These are phyloP conservation scores for Acarospora socialis DNA, from an alignment of 2,329 filamentous ascomycete genomes.

Conservation along the genomic window DNA sequence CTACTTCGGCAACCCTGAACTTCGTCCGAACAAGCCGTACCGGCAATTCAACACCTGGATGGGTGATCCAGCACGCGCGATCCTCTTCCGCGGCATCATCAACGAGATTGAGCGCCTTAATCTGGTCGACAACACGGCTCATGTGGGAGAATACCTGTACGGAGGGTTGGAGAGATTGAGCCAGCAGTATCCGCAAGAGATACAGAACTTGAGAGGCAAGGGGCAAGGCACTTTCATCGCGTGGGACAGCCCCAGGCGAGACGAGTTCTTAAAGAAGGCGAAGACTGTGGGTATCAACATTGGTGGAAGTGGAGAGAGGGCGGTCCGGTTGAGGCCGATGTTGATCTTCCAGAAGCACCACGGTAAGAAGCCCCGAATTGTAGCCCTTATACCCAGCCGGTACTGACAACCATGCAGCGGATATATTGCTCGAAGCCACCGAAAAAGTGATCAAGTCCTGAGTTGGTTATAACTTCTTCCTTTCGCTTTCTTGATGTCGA, in stretches of 20 bases:
- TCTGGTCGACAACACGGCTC: constrained; percentile 66
- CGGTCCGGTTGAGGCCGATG: constrained; percentile 77
- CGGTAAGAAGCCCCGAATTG: constrained; percentile 34
- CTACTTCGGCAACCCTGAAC: constrained; percentile 68
- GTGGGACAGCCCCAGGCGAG: constrained; percentile 69
- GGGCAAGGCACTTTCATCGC: constrained; percentile 85
- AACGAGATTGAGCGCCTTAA: constrained; percentile 62
- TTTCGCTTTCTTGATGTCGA: no score
- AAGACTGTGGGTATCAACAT: constrained; percentile 78
- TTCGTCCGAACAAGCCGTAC: constrained; percentile 85
- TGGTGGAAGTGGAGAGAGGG: constrained; percentile 61
- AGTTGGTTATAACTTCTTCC: constrained; percentile 1
- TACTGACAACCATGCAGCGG: constrained; percentile 38
- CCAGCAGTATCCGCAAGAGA: constrained; percentile 57
- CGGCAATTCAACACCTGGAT: constrained; percentile 98
- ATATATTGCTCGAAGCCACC: constrained; percentile 64
- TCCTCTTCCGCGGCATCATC: constrained; percentile 78
- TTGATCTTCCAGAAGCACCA: constrained; percentile 85
- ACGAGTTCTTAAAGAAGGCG: constrained; percentile 63
- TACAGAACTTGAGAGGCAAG: constrained; percentile 75
- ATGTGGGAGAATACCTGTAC: constrained; percentile 67
- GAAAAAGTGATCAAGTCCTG: constrained; percentile 54
- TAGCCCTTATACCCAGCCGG: background rate
- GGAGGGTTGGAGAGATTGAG: constrained; percentile 52
- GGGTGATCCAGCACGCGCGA: constrained; percentile 72